These are phyloP conservation scores for Lolium multiflorum DNA, from an alignment of 176 grass and related monocot genomes.

Conservation along the genomic window DNA sequence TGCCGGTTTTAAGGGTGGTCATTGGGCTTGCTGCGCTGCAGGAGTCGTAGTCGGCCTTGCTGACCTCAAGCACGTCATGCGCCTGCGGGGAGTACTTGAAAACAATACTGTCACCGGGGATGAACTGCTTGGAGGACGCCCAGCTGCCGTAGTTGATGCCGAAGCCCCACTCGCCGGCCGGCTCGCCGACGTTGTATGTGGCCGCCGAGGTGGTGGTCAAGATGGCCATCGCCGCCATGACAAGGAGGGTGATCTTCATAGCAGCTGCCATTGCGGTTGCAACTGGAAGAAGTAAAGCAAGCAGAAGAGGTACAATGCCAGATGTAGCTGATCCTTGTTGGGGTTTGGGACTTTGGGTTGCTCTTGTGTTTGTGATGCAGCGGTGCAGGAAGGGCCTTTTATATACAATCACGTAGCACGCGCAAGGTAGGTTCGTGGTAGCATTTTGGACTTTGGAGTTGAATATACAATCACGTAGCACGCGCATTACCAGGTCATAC, in stretches of 20 bases:
- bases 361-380: background rate
- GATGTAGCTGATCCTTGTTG: background rate
- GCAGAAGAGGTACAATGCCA: constrained; percentile 14
- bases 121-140: constrained; percentile 53
- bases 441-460: background rate
- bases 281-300: constrained; percentile 38
- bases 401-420: background rate
- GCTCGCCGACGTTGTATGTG: constrained; percentile 61
- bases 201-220: constrained; percentile 44
- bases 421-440: background rate
- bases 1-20: constrained; percentile 39
- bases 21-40: constrained; percentile 2
- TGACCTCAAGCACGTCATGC: constrained; percentile 65
- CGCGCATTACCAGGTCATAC: background rate
- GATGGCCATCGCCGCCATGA: constrained; percentile 26
- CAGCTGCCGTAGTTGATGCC: constrained; percentile 48
- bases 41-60: background rate
- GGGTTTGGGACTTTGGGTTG: too few relatives aligned
- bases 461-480: background rate
- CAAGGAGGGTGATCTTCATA: background rate
- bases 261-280: constrained; percentile 3
- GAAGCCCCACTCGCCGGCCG: constrained; percentile 53
- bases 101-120: constrained; percentile 40
- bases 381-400: background rate
- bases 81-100: constrained; percentile 44